Evolutionary conservation across 2,329 filamentous ascomycete species (phyloP).

Genomic region (Phialophora macrospora): DNA sequence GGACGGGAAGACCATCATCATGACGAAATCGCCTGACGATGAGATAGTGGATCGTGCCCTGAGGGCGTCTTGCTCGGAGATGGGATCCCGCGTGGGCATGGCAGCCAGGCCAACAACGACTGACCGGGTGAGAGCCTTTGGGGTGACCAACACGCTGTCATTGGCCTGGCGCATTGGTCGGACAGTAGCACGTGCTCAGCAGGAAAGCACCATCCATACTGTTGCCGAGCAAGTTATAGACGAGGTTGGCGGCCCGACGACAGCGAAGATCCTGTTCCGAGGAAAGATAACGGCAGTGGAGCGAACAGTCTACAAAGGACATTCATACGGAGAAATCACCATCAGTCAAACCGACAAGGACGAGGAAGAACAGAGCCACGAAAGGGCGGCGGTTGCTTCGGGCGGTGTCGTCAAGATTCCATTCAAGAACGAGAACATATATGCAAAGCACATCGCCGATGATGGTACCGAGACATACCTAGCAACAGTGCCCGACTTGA

Average conservation of each 20-base stretch:
- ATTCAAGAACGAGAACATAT: conserved; percentile 72
- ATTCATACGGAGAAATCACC: conserved; percentile 62
- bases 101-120: conserved; percentile 49
- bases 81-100: conserved; percentile 57
- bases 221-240: conserved; percentile 64
- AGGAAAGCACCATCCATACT: conserved; percentile 48
- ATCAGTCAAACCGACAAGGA: conserved; percentile 45
- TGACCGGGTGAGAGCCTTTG: conserved; percentile 45
- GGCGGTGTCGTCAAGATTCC: conserved; percentile 61
- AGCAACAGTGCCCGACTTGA: conserved; percentile 62
- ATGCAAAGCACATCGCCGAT: conserved; percentile 34
- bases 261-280: conserved; percentile 64
- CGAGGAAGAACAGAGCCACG: too few species aligned
- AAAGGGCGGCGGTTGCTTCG: too few species aligned
- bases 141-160: conserved; percentile 50
- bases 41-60: conserved; percentile 54
- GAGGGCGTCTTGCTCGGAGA: conserved; percentile 59
- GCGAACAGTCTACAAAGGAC: conserved; percentile 56
- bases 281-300: conserved; percentile 69
- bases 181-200: conserved; percentile 54
- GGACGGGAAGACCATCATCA: conserved; percentile 57
- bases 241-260: conserved; percentile 45
- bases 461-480: conserved; percentile 47
- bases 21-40: conserved; percentile 41
- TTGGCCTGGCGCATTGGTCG: conserved; percentile 62